These are phyloP conservation scores for Entomortierella beljakovae DNA, from an alignment of 192 early-diverging fungal species.

Conservation along the genomic window DNA sequence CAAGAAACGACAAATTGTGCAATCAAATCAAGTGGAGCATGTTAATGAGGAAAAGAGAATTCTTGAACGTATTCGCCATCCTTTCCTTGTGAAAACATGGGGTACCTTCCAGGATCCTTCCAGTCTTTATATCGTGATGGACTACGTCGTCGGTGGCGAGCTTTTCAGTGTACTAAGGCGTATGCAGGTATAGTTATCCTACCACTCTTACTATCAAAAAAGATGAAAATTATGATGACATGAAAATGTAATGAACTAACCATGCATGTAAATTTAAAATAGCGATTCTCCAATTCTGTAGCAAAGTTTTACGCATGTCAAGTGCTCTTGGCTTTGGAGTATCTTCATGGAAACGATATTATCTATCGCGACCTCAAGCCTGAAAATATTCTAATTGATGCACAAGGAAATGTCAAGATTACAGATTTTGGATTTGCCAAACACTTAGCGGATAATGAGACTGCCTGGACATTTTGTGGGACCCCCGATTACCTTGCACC, in stretches of 20 bases:
- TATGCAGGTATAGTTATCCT: conserved; percentile 72
- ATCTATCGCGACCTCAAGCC: conserved; percentile 89
- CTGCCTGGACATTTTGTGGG: conserved; percentile 88
- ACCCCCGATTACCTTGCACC: conserved; percentile 82
- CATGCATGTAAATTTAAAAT: neutral
- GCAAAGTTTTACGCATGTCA: conserved; percentile 83
- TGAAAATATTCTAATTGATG: conserved; percentile 81
- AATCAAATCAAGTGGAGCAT: conserved; percentile 96
- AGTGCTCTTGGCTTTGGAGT: conserved; percentile 81
- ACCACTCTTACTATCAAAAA: no score
- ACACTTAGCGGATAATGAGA: conserved; percentile 77
- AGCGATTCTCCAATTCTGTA: conserved; percentile 78
- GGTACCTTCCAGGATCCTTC: conserved; percentile 92
- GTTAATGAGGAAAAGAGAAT: conserved; percentile 97
- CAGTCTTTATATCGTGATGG: conserved; percentile 94
- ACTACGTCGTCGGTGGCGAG: conserved; percentile 96
- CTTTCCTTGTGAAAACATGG: conserved; percentile 93
- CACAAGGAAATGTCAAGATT: conserved; percentile 85
- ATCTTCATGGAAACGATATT: conserved; percentile 79
- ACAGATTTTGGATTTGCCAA: conserved; percentile 92
- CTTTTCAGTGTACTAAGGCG: conserved; percentile 82
- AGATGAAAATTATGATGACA: no score
- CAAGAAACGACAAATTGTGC: conserved; percentile 92
- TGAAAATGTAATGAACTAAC: neutral
- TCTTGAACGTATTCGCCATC: conserved; percentile 85